Evolutionary conservation across 2,329 filamentous ascomycete genomes (phyloP).

Genomic region (Xylariaceae sp.): DNA sequence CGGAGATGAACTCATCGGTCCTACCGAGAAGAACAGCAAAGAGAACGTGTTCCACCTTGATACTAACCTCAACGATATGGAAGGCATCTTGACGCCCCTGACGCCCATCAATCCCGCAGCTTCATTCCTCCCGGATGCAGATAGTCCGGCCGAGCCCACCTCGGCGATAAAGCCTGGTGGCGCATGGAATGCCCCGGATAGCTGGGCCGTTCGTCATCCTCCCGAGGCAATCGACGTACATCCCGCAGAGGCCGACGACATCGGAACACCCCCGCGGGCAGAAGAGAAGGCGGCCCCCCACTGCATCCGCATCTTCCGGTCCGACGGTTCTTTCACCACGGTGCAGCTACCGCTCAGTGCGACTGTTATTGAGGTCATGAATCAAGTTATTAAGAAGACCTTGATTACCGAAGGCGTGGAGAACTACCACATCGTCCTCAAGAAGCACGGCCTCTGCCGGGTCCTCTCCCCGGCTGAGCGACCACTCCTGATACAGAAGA

Average conservation of each 20-base stretch:
- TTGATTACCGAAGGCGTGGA: conserved; percentile 84
- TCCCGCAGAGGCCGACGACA: conserved; percentile 60
- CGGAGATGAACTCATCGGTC: conserved; percentile 54
- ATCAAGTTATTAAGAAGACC: conserved; percentile 90
- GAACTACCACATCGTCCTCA: conserved; percentile 93
- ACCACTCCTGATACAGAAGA: conserved; percentile 86
- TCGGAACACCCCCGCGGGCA: conserved; percentile 58
- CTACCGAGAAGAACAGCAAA: conserved; percentile 53
- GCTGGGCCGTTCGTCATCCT: conserved; percentile 81
- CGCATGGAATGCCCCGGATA: conserved; percentile 90
- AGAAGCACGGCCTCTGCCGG: conserved; percentile 82
- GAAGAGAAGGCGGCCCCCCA: conserved; percentile 74
- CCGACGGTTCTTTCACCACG: conserved; percentile 90
- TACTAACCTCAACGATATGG: conserved; percentile 84
- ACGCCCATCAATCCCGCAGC: conserved; percentile 64
- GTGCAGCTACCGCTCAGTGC: conserved; percentile 79
- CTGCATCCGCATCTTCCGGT: conserved; percentile 92
- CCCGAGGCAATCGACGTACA: conserved; percentile 59
- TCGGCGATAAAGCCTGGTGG: conserved; percentile 38
- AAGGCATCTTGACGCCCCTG: conserved; percentile 78
- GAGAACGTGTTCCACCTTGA: conserved; percentile 71
- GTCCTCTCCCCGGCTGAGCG: conserved; percentile 74
- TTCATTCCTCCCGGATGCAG: conserved; percentile 33
- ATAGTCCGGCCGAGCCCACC: conserved; percentile 22
- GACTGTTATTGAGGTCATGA: conserved; percentile 78